Evolutionary conservation across 495 filamentous ascomycete species (phyloP).

Genomic region (Penicillium alfredii): DNA sequence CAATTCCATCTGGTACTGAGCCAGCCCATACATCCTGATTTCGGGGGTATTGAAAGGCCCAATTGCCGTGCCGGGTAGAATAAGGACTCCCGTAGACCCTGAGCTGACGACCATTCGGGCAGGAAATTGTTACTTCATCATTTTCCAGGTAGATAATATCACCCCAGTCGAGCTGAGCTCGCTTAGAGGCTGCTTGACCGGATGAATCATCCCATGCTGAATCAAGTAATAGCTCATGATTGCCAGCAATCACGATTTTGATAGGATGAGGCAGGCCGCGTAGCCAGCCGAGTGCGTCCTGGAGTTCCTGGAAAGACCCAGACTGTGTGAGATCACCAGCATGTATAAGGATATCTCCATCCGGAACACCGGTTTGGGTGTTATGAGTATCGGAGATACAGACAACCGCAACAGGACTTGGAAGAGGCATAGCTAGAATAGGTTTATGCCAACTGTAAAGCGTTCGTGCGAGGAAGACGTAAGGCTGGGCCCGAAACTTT

Average conservation of each 20-base stretch:
- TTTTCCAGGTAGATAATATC: conserved; percentile 49
- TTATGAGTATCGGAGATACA: conserved; percentile 80
- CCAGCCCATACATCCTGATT: conserved; percentile 20
- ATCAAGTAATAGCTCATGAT: conserved; percentile 68
- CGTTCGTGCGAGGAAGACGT: conserved; percentile 12
- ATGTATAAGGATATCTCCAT: conserved; percentile 71
- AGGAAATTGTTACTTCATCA: conserved; percentile 36
- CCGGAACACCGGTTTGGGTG: conserved; percentile 46
- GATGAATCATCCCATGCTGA: conserved; percentile 17
- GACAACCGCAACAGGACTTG: conserved; percentile 13
- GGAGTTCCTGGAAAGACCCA: conserved; percentile 55
- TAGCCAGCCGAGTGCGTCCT: conserved; percentile 61
- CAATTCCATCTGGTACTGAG: conserved; percentile 55
- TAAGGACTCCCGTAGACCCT: conserved; percentile 50
- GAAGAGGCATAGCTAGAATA: conserved; percentile 12
- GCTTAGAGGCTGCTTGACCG: conserved; percentile 2
- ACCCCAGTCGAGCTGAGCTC: conserved; percentile 35
- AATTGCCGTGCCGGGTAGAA: conserved; percentile 44
- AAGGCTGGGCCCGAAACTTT: conserved; percentile 11
- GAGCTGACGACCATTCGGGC: conserved; percentile 45
- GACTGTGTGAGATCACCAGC: conserved; percentile 66
- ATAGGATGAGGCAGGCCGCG: conserved; percentile 49
- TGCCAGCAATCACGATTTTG: conserved; percentile 67
- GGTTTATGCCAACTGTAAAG: conserved; percentile 13
- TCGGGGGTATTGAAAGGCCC: conserved; percentile 45